Evolutionary conservation across 192 early-diverging fungal genomes (phyloP).

Genomic region (Haplosporangium gracile): DNA sequence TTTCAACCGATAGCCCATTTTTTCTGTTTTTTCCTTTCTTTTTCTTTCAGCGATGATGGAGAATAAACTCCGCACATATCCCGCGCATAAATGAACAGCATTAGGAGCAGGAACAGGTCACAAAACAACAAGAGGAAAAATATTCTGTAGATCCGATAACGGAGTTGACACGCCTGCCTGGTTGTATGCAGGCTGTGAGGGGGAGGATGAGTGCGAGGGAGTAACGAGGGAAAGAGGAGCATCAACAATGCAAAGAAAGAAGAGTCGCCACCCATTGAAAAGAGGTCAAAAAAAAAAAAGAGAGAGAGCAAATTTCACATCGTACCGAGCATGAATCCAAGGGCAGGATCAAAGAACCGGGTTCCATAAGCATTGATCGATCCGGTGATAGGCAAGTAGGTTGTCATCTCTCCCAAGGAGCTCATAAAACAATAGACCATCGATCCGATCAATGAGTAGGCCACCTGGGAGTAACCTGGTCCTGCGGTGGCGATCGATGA

Average conservation of each 20-base stretch:
- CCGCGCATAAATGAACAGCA: neutral
- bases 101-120: neutral
- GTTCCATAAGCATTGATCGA: constrained; percentile 82
- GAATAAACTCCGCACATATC: neutral
- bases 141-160: constrained; percentile 5
- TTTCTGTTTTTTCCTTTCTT: neutral
- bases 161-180: neutral
- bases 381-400: constrained; percentile 85
- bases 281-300: neutral
- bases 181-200: neutral
- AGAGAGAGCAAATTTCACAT: constrained; percentile 18
- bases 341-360: constrained; percentile 87
- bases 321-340: constrained; percentile 80
- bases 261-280: neutral
- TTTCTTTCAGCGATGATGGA: neutral
- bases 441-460: constrained; percentile 76
- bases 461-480: constrained; percentile 79
- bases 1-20: neutral
- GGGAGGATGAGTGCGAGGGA: neutral
- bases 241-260: neutral
- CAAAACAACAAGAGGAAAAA: constrained; percentile 1
- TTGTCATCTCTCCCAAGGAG: constrained; percentile 89
- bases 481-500: constrained; percentile 79
- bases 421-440: constrained; percentile 82
- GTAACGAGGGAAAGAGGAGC: neutral